These are phyloP conservation scores for Arachis stenosperma DNA, from an alignment of 306 rosid species.

Conservation along the genomic window DNA sequence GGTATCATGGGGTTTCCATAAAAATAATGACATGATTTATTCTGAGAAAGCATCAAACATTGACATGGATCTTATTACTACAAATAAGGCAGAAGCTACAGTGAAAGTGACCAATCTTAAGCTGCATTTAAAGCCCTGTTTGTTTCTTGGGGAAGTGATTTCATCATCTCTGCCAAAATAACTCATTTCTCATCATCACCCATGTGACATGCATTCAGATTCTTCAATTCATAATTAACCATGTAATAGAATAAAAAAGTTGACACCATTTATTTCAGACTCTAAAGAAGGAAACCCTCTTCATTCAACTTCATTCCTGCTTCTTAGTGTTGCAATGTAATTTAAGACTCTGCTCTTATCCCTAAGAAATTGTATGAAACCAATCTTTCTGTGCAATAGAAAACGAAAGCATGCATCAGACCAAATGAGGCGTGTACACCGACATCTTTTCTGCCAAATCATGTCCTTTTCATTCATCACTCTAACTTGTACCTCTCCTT, in stretches of 20 bases:
- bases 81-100: constrained; percentile 25
- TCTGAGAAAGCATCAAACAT: constrained; percentile 2
- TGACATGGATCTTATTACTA: constrained; percentile 16
- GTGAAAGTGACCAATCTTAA: constrained; percentile 51
- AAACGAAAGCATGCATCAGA: too few species aligned
- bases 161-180: not conserved
- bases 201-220: constrained; percentile 33
- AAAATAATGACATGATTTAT: constrained; percentile 15
- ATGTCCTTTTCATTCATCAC: too few species aligned
- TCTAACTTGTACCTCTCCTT: too few species aligned
- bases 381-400: not conserved
- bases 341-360: not conserved
- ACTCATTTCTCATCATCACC: constrained; percentile 38
- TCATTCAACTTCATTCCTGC: too few species aligned
- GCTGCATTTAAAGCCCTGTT: constrained; percentile 35
- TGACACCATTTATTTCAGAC: too few species aligned
- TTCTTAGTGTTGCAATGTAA: too few species aligned
- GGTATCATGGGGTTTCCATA: constrained; percentile 41
- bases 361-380: not conserved
- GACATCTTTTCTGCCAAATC: too few species aligned
- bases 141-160: constrained; percentile 16
- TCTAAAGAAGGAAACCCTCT: too few species aligned
- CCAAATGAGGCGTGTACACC: too few species aligned
- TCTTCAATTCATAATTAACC: too few species aligned
- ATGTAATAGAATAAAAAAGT: too few species aligned